A percentile compares a stretch with the other conserved stretches of the same genome.
phyloP scores from a whole-genome alignment of 306 rosid species.

The Gleditsia sinensis region DNA sequence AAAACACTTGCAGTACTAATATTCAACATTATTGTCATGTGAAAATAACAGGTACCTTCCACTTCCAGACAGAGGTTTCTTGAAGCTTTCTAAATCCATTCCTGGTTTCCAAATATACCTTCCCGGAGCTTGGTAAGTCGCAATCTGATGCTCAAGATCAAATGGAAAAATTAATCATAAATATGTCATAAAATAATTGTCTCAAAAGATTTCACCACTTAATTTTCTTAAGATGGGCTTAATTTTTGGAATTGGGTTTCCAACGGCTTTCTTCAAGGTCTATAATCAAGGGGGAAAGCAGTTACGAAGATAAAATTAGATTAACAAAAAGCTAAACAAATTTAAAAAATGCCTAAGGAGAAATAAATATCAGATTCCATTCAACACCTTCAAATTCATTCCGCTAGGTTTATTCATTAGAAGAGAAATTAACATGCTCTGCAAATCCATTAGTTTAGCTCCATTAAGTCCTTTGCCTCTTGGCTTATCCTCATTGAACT shows the following conservation, averaged over 20 bases:
- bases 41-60: conserved; percentile 70
- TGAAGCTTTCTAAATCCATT: conserved; percentile 64
- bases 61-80: conserved; percentile 64
- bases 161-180: conserved; percentile 39
- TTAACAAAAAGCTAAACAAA: conserved; percentile 10
- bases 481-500: conserved; percentile 46
- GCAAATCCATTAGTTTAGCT: conserved; percentile 71
- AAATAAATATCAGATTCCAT: conserved; percentile 9
- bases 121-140: conserved; percentile 79
- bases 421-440: conserved; percentile 63
- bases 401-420: conserved; percentile 84
- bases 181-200: conserved; percentile 30
- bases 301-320: conserved; percentile 27
- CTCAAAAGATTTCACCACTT: conserved; percentile 43
- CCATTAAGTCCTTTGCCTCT: conserved; percentile 62
- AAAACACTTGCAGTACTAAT: not conserved
- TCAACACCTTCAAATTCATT: conserved; percentile 72
- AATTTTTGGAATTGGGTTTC: conserved; percentile 71
- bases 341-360: not conserved
- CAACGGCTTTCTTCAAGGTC: conserved; percentile 89
- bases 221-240: conserved; percentile 79
- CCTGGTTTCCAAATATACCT: conserved; percentile 68
- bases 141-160: conserved; percentile 70
- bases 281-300: conserved; percentile 37
- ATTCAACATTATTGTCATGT: not conserved